Percentiles rank a stretch among this genome's conserved stretches.
These are phyloP conservation scores for Capsella bursapastoris DNA, from an alignment of 345 rosid species.

Conservation along the genomic window DNA sequence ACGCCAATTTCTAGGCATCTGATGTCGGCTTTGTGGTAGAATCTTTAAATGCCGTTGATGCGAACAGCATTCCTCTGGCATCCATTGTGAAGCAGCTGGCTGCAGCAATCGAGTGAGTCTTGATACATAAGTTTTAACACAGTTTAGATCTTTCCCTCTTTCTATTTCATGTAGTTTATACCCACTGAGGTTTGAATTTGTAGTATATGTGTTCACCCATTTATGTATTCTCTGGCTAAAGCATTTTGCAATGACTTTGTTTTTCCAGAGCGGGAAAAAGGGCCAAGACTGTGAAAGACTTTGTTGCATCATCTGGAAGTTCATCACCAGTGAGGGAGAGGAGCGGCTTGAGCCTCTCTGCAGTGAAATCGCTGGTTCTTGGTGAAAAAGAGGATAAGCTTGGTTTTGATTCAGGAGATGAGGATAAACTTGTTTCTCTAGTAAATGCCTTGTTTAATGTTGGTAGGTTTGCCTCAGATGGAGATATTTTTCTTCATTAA, in stretches of 20 bases:
- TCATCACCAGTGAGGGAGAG: constrained; percentile 90
- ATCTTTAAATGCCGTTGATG: constrained; percentile 56
- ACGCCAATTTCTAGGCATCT: constrained; percentile 51
- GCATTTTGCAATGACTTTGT: constrained; percentile 25
- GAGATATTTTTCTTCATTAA: constrained; percentile 20
- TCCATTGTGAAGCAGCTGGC: constrained; percentile 83
- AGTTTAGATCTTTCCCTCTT: not conserved
- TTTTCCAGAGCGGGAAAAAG: constrained; percentile 69
- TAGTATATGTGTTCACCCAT: constrained; percentile 9
- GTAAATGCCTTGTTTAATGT: constrained; percentile 59
- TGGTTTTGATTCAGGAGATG: constrained; percentile 62
- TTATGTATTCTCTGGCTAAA: constrained; percentile 16
- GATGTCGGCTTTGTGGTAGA: constrained; percentile 61
- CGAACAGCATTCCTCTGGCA: constrained; percentile 68
- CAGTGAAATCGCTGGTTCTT: constrained; percentile 84
- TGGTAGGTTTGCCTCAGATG: constrained; percentile 55
- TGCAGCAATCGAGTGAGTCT: constrained; percentile 79
- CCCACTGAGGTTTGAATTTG: constrained; percentile 10
- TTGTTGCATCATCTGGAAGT: constrained; percentile 65
- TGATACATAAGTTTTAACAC: constrained; percentile 15
- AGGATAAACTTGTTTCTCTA: constrained; percentile 67
- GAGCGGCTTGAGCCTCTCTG: constrained; percentile 83
- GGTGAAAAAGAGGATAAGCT: constrained; percentile 89
- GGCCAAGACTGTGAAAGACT: constrained; percentile 77
- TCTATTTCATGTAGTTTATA: constrained; percentile 11